phyloP scores from a whole-genome alignment of 148 eudicot genomes.

The Rhododendron ovatum region DNA sequence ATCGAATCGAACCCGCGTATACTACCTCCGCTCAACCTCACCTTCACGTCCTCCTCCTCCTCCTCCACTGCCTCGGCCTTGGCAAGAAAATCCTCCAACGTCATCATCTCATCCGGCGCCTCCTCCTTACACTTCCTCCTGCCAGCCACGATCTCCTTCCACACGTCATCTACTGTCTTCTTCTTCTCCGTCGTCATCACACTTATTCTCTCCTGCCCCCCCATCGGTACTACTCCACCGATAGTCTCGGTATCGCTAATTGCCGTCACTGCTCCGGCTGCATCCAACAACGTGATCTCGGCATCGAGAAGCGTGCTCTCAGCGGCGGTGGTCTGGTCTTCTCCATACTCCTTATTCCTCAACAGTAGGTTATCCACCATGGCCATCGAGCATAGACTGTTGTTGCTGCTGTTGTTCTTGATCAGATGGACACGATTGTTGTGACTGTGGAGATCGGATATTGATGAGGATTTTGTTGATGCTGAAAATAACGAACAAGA shows the following conservation, averaged over 20 bases:
- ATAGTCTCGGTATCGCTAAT: constrained; percentile 19
- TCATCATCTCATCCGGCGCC: constrained; percentile 65
- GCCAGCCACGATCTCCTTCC: constrained; percentile 71
- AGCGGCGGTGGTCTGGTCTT: neutral
- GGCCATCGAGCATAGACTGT: constrained; percentile 14
- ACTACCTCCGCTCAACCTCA: constrained; percentile 33
- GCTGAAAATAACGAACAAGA: constrained; percentile 7
- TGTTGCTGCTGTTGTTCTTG: neutral
- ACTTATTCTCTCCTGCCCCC: constrained; percentile 8
- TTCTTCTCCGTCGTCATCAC: constrained; percentile 9
- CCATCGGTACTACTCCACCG: neutral
- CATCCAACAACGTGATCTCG: constrained; percentile 50
- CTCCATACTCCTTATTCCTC: constrained; percentile 15
- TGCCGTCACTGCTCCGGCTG: constrained; percentile 53
- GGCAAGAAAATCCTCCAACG: constrained; percentile 76
- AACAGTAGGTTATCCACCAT: constrained; percentile 28
- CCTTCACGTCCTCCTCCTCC: constrained; percentile 35
- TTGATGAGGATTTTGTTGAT: constrained; percentile 19
- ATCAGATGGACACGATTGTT: neutral
- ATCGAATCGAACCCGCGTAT: constrained; percentile 28
- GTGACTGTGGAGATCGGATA: constrained; percentile 18
- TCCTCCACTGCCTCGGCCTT: constrained; percentile 54
- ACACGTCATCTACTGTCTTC: constrained; percentile 68
- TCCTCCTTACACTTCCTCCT: constrained; percentile 47
- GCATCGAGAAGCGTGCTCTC: constrained; percentile 24